Evolutionary conservation across 2,329 filamentous ascomycete genomes (phyloP).

Genomic region (Didymella segeticola): DNA sequence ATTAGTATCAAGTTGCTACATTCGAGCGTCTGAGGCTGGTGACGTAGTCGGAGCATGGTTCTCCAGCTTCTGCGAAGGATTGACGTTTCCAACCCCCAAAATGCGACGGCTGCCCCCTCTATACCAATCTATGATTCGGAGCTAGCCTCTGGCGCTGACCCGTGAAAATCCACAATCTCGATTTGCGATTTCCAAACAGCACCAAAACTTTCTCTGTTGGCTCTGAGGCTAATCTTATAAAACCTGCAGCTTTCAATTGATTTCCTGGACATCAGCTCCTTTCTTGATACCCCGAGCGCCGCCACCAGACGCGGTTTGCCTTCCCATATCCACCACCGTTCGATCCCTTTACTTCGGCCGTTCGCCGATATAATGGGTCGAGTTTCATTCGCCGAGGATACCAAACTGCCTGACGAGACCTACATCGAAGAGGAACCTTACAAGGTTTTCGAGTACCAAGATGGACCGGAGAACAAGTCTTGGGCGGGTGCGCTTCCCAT

Average conservation of each 20-base stretch:
- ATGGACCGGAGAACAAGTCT: slow-evolving; percentile 78
- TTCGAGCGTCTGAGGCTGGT: slow-evolving; percentile 25
- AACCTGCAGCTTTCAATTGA: slow-evolving; percentile 21
- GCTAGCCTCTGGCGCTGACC: slow-evolving; percentile 22
- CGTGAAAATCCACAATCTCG: slow-evolving; percentile 12
- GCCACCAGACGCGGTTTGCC: slow-evolving; percentile 29
- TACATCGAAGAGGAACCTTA: slow-evolving; percentile 65
- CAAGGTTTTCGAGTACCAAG: slow-evolving; percentile 83
- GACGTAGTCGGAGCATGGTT: slow-evolving; percentile 28
- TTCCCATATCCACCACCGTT: slow-evolving; percentile 28
- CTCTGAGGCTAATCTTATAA: slow-evolving; percentile 21
- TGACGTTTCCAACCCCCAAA: slow-evolving; percentile 14
- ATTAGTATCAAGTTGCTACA: slow-evolving; percentile 28
- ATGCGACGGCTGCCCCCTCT: slow-evolving; percentile 14
- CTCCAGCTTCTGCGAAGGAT: slow-evolving; percentile 18
- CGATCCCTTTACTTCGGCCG: slow-evolving; percentile 52
- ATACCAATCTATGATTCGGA: slow-evolving; percentile 28
- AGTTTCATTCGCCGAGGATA: slow-evolving; percentile 60
- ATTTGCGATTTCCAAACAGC: slow-evolving; percentile 9
- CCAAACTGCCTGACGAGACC: slow-evolving; percentile 54
- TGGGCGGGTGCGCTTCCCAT: slow-evolving; percentile 95
- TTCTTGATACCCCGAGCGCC: slow-evolving; percentile 33
- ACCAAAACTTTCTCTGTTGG: not conserved
- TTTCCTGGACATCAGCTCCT: slow-evolving; percentile 35
- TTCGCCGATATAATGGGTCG: slow-evolving; percentile 62